Evolutionary conservation across 2,329 filamentous ascomycete species (phyloP).

Genomic region (Aspergillus jensenii): DNA sequence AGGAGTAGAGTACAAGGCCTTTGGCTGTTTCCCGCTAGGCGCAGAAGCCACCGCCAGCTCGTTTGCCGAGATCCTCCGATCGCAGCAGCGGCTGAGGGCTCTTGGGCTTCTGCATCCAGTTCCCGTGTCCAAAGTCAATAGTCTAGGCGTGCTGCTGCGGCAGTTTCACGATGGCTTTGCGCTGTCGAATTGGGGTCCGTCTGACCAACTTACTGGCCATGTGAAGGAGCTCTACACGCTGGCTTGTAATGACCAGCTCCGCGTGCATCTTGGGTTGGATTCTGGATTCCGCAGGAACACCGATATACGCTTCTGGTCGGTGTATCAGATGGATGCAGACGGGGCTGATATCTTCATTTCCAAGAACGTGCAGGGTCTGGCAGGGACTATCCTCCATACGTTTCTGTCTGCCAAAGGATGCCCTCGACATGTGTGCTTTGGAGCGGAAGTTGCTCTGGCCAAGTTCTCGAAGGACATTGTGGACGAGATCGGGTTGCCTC

Average conservation of each 20-base stretch:
- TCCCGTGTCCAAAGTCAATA: constrained; percentile 32
- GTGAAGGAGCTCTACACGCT: constrained; percentile 33
- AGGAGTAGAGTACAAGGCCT: constrained; percentile 38
- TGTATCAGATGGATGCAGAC: constrained; percentile 37
- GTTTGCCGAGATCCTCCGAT: constrained; percentile 47
- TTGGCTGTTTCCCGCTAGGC: constrained; percentile 51
- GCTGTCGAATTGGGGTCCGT: constrained; percentile 18
- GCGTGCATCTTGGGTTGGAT: constrained; percentile 39
- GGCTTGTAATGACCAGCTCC: constrained; percentile 27
- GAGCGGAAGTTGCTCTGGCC: constrained; percentile 39
- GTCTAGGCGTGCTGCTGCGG: constrained; percentile 31
- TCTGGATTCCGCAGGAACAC: constrained; percentile 41
- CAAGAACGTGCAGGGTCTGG: constrained; percentile 44
- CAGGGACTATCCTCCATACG: constrained; percentile 46
- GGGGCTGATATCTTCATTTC: constrained; percentile 44
- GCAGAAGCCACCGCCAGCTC: constrained; percentile 41
- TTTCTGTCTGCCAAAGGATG: constrained; percentile 45
- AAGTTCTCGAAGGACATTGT: constrained; percentile 34
- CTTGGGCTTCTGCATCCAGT: constrained; percentile 44
- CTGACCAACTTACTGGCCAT: constrained; percentile 23
- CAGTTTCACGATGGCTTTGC: constrained; percentile 31
- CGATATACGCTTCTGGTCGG: constrained; percentile 43
- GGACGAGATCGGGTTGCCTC: constrained; percentile 31
- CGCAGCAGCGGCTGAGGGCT: constrained; percentile 44
- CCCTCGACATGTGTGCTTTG: constrained; percentile 40